Base-by-base conservation (phyloP, 164 flowering plant genomes). In the Buxus sempervirens region DNA sequence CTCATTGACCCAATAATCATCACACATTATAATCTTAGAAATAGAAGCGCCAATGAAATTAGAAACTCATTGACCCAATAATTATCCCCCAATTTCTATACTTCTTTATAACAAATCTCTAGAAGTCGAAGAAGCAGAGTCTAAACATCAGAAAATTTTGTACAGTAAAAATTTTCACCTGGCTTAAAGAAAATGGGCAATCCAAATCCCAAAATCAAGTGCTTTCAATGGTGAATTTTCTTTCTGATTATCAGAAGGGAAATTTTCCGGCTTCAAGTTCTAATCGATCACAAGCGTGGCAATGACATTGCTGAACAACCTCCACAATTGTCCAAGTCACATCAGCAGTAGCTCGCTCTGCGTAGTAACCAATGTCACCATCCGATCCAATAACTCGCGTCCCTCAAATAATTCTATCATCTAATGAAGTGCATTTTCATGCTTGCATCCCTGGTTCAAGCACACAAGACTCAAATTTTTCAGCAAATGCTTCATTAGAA, bases 381-480 rank as follows among this genome's bases (percentile, higher is more conserved):
- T 92, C 84, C 97, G 86, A 77, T 90, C 98, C 60, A 93, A 93
- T 27, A 93, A 81, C 78, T 93, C 98, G 0, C 98, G 96, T 0
- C 98, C 98, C 71, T 90, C 98, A 54, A 96, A 93, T 70, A 93
- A 62, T 85, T 93, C 98, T 96, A 93, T 93, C 65, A 93, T 95
- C 74, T 90, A 80, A 84, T 93, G 98, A 70, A 93, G 97, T 1
- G 96, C 97, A 79, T 85, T 89, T 9, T 93, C 97, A 54, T 93
- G 96, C 89, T 93, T 96, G 18, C 88, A 84, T 4, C 96, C 96
- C 76, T 90, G 97, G 77, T 75, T 85, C 72, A 93, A 79, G 67
- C 83, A 82, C 66, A 93, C 98, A 55, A 93, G 86, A 71, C 89
- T 86, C 63, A 93, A 78, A 74, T 85, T 78, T 82, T 75, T 65